phyloP scores from a whole-genome alignment of 257 asterid genomes.

The Oldenlandia corymbosa region DNA sequence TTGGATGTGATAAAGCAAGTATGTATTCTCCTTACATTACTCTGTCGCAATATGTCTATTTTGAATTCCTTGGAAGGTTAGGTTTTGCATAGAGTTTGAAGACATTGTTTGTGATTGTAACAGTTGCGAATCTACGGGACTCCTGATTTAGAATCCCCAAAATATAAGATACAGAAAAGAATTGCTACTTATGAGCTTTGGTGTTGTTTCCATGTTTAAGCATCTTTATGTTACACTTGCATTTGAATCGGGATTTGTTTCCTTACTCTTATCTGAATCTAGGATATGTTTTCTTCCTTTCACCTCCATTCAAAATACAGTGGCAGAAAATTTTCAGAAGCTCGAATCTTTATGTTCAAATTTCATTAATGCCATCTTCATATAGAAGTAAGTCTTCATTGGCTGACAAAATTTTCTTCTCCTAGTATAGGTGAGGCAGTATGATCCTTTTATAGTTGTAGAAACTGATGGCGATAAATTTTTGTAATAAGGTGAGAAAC shows the following conservation, averaged over 20 bases:
- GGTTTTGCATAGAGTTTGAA: neutral
- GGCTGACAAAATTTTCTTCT: conserved; percentile 1
- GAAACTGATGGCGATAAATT: conserved; percentile 68
- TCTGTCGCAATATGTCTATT: neutral
- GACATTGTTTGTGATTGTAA: conserved; percentile 18
- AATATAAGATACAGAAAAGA: conserved; percentile 67
- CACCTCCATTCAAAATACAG: neutral
- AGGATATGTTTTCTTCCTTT: neutral
- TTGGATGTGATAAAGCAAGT: conserved; percentile 69
- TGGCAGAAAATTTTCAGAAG: neutral
- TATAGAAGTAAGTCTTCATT: neutral
- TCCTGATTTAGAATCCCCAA: conserved; percentile 73
- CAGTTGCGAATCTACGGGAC: conserved; percentile 77
- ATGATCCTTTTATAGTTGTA: conserved; percentile 60
- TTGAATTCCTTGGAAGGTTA: no score
- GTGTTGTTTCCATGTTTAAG: neutral
- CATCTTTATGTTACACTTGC: neutral
- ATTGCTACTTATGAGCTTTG: conserved; percentile 72
- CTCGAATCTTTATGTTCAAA: neutral
- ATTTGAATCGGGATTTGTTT: neutral
- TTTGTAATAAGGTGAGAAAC: no score
- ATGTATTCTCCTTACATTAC: neutral
- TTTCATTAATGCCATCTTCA: neutral
- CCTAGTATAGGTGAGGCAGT: conserved; percentile 57
- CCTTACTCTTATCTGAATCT: no score